A percentile compares a stretch with the other conserved stretches of the same genome.
Evolutionary conservation across 306 rosid species (phyloP).

Genomic region (Rosa chinensis): DNA sequence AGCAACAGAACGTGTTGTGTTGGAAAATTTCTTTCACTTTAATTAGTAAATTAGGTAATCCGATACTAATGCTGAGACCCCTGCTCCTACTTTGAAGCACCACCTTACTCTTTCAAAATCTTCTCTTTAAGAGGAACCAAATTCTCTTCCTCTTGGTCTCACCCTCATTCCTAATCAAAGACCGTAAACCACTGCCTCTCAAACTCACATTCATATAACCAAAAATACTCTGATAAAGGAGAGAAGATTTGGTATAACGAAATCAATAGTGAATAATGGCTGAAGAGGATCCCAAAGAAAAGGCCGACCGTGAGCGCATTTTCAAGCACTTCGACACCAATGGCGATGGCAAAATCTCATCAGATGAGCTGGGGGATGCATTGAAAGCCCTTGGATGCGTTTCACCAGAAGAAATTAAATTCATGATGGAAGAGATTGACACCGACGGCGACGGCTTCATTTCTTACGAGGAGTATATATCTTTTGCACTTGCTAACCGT

Average conservation of each 20-base stretch:
- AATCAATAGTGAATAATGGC: conserved; percentile 25
- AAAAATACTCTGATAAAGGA: neutral
- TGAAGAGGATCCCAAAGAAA: conserved; percentile 40
- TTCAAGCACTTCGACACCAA: conserved; percentile 68
- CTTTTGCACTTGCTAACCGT: conserved; percentile 58
- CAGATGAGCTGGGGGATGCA: conserved; percentile 68
- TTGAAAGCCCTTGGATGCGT: conserved; percentile 61
- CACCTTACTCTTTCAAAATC: conserved; percentile 27
- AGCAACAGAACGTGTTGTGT: neutral
- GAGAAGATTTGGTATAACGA: neutral
- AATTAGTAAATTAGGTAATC: conserved; percentile 21
- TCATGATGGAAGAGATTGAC: conserved; percentile 80
- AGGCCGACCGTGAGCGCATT: conserved; percentile 55
- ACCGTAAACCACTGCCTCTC: conserved; percentile 12
- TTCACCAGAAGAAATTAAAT: conserved; percentile 47
- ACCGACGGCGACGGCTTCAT: conserved; percentile 71
- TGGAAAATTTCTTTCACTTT: conserved; percentile 16
- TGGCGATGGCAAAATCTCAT: conserved; percentile 68
- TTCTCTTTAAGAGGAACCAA: conserved; percentile 32
- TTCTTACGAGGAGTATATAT: conserved; percentile 54
- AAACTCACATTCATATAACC: neutral
- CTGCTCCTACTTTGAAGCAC: conserved; percentile 38
- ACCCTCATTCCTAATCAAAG: neutral
- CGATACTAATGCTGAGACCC: conserved; percentile 15
- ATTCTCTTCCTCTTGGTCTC: conserved; percentile 13